Conservation (phyloP, 805 yeast genomes). For the Grigorovia jiainica region DNA sequence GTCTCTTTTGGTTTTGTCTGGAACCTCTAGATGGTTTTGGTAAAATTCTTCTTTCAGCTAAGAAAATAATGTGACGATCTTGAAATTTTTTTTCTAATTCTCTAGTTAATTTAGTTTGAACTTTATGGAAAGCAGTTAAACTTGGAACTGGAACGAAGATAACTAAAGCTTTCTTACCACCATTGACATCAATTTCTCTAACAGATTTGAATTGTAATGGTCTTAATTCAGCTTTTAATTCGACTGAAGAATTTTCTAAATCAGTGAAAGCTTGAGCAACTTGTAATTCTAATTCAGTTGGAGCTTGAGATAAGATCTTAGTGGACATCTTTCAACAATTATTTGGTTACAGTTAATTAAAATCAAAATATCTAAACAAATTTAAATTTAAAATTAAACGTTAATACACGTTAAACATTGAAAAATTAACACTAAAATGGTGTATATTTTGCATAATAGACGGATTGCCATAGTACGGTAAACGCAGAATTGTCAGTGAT, state of each 20-base stretch:
- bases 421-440: neutral
- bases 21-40: conserved; percentile 98
- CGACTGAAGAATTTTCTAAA: conserved; percentile 88
- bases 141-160: conserved; percentile 97
- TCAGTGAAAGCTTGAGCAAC: conserved; percentile 98
- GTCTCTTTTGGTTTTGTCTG: conserved; percentile 95
- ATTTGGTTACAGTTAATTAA: neutral
- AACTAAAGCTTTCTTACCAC: conserved; percentile 98
- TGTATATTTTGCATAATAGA: neutral
- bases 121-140: conserved; percentile 88
- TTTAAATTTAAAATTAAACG: neutral
- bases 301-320: conserved; percentile 90
- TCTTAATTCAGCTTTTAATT: conserved; percentile 95
- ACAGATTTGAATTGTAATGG: conserved; percentile 97
- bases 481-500: no score
- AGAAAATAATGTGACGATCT: conserved; percentile 98
- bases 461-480: no score
- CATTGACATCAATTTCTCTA: conserved; percentile 93
- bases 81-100: conserved; percentile 99
- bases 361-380: neutral
- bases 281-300: conserved; percentile 98
- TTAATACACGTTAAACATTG: neutral
- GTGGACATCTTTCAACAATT: conserved; percentile 63
- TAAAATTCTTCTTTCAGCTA: conserved; percentile 98
- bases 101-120: conserved; percentile 95